phyloP scores from a whole-genome alignment of 768 basidiomycete genomes.

The Lentinula aciculospora region DNA sequence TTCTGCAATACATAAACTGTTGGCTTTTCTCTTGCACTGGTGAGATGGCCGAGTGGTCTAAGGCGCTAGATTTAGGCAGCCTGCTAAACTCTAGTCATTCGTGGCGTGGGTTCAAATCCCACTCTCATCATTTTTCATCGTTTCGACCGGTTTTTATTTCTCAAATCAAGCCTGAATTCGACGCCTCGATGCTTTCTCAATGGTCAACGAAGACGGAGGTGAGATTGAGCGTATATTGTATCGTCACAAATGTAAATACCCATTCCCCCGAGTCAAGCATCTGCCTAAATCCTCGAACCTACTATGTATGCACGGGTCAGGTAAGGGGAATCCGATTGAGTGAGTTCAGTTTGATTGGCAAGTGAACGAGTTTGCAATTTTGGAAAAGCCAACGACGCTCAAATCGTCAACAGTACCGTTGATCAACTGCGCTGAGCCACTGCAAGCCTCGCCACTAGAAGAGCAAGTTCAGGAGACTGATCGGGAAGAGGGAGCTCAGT shows the following conservation, averaged over 20 bases:
- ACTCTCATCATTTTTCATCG: background rate
- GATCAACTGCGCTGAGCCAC: slow-evolving; percentile 9
- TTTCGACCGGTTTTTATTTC: background rate
- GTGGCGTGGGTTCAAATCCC: slow-evolving; percentile 3
- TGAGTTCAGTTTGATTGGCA: slow-evolving; percentile 2
- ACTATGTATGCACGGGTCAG: background rate
- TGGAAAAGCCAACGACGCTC: slow-evolving; percentile 9
- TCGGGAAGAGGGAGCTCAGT: background rate
- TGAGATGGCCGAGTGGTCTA: slow-evolving; percentile 4
- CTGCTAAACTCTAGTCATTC: background rate
- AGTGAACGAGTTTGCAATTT: slow-evolving; percentile 12
- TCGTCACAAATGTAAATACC: too few relatives aligned
- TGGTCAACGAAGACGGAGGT: too few relatives aligned
- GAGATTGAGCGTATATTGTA: too few relatives aligned
- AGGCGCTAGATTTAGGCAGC: slow-evolving; percentile 1
- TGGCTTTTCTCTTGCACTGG: too few relatives aligned
- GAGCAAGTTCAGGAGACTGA: background rate
- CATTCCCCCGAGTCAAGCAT: too few relatives aligned
- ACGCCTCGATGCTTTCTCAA: too few relatives aligned
- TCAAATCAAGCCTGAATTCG: too few relatives aligned
- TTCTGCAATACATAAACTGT: too few relatives aligned
- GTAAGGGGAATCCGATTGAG: background rate
- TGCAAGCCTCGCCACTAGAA: slow-evolving; percentile 9
- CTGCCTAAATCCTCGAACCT: too few relatives aligned
- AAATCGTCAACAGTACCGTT: slow-evolving; percentile 12